A percentile compares a stretch with the other conserved stretches of the same genome.
These are phyloP conservation scores for Halenospora varia DNA, from an alignment of 495 filamentous ascomycete genomes.

Conservation along the genomic window DNA sequence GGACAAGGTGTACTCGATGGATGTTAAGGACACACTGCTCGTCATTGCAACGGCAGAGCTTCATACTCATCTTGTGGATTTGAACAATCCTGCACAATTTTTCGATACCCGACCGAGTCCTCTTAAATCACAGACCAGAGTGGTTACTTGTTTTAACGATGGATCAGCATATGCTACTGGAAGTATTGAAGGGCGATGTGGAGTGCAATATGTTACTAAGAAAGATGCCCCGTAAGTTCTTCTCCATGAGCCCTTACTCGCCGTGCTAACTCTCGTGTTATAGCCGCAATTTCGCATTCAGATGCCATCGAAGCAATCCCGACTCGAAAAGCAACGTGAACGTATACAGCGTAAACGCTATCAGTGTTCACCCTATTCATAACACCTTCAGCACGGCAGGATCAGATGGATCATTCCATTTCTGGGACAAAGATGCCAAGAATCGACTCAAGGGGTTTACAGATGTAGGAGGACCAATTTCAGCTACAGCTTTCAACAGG, in stretches of 20 bases:
- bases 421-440: slow-evolving; percentile 86
- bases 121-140: slow-evolving; percentile 79
- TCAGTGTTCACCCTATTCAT: slow-evolving; percentile 79
- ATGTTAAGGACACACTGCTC: slow-evolving; percentile 70
- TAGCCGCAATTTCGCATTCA: slow-evolving; percentile 80
- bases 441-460: slow-evolving; percentile 78
- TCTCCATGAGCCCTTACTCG: background rate
- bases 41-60: slow-evolving; percentile 81
- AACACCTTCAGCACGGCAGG: slow-evolving; percentile 87
- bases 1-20: slow-evolving; percentile 83
- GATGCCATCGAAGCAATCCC: slow-evolving; percentile 76
- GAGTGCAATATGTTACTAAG: slow-evolving; percentile 79
- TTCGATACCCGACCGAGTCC: slow-evolving; percentile 76
- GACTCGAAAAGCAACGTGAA: slow-evolving; percentile 52
- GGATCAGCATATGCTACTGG: slow-evolving; percentile 77
- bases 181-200: slow-evolving; percentile 80
- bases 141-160: slow-evolving; percentile 77
- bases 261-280: slow-evolving; percentile 6
- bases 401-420: slow-evolving; percentile 80
- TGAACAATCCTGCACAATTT: slow-evolving; percentile 68
- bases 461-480: slow-evolving; percentile 71
- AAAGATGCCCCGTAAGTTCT: slow-evolving; percentile 61
- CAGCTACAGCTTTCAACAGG: slow-evolving; percentile 69
- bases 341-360: slow-evolving; percentile 81
- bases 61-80: slow-evolving; percentile 77